These are phyloP conservation scores for Rosa hybrid DNA, from an alignment of 331 rosid species.

Conservation along the genomic window DNA sequence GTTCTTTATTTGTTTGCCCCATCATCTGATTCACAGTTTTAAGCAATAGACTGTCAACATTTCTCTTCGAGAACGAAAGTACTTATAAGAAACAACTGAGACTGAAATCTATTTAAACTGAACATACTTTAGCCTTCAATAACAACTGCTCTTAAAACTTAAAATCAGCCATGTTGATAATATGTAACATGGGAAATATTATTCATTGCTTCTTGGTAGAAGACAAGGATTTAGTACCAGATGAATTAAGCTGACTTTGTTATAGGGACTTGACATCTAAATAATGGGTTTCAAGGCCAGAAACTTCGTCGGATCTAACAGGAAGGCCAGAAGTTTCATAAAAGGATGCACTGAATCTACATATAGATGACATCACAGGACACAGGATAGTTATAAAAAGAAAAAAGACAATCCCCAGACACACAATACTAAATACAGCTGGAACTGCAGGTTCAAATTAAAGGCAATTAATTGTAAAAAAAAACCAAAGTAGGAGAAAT, in stretches of 20 bases:
- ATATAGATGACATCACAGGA: neutral
- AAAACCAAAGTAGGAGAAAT: neutral
- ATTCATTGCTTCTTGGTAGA: neutral
- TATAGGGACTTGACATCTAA: neutral
- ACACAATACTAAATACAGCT: neutral
- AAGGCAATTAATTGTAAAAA: neutral
- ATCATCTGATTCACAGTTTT: conserved; percentile 58
- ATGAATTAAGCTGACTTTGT: neutral
- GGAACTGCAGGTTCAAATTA: neutral
- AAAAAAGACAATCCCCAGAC: no score
- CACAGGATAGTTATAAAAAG: neutral
- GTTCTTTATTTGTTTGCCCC: conserved; percentile 81
- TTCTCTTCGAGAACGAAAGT: neutral
- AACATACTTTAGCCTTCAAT: neutral
- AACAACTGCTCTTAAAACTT: neutral
- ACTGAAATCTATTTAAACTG: neutral
- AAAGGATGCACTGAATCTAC: neutral
- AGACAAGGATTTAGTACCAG: neutral
- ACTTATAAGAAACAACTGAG: conserved; percentile 13
- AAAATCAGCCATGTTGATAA: neutral
- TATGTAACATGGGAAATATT: neutral
- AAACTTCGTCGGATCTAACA: neutral
- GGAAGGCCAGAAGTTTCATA: neutral
- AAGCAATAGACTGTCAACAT: neutral
- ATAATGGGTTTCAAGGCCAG: neutral